Evolutionary conservation across 345 rosid genomes (phyloP).

Genomic region (Aegle marmelos): DNA sequence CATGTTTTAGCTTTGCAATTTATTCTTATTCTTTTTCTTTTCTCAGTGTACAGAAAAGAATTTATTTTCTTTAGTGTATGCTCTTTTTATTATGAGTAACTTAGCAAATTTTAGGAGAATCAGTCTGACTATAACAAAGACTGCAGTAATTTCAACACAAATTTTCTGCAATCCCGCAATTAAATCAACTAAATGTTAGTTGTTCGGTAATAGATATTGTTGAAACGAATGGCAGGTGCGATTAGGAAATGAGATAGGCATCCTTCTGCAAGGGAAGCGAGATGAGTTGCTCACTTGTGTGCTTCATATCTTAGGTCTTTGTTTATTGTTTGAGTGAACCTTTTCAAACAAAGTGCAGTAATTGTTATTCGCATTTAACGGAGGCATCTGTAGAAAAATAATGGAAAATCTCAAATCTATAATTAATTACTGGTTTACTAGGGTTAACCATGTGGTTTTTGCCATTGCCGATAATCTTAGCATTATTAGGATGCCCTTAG

Average conservation of each 20-base stretch:
- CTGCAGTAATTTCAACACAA: neutral
- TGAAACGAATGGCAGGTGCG: neutral
- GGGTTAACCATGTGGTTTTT: neutral
- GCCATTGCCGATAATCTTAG: no score
- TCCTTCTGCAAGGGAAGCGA: neutral
- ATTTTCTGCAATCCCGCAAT: no score
- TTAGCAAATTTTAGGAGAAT: neutral
- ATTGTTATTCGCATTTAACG: no score
- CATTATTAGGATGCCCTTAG: no score
- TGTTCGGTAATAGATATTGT: neutral
- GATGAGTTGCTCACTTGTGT: no score
- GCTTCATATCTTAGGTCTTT: neutral
- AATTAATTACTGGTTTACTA: neutral
- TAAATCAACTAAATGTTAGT: neutral
- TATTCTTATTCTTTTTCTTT: neutral
- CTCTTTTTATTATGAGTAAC: neutral
- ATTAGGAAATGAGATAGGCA: neutral
- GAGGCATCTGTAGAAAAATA: no score
- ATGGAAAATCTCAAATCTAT: neutral
- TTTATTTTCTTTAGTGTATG: neutral
- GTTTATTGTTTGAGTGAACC: neutral
- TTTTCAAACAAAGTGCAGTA: neutral
- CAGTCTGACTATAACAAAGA: neutral
- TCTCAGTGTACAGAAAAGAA: neutral
- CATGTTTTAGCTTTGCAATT: neutral